Base-by-base conservation (phyloP, 2,329 filamentous ascomycete species). In the Gliomastix tumulicola region DNA sequence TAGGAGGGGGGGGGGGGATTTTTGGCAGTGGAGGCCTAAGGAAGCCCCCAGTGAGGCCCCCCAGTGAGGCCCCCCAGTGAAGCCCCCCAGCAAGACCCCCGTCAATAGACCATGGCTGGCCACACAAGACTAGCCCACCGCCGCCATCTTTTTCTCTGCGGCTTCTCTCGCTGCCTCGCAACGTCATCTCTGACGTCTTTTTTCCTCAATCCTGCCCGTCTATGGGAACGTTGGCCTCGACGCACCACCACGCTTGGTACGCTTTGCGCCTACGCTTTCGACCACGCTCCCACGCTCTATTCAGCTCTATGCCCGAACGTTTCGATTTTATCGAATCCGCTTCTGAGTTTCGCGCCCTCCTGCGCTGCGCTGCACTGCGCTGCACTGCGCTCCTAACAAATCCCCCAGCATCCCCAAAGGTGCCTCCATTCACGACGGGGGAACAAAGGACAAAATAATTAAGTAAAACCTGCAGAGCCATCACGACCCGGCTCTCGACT, bases 121-220 rank as follows among this genome's bases (percentile, higher is more conserved):
- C 36, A 38, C 36, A 38, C 36, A 38, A 38, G 36, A 38, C 36
- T 21, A 38, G 28, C 33, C 33, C 25, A 27, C 38, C 34, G 39
- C 31, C 56, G 54, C 54, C 53, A 49, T 57, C 54, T 54, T 53
- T 58, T 59, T 44, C 47, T 41, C 35, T 42, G 43, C 45, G 38
- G 42, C 41, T 42, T 46, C 43, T 32, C 38, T 43, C 41, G 55
- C 47, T 54, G 49, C 51, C 48, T 51, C 55, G 55, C 60, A 65
- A 65, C 62, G 62, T 65, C 62, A 65, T 65, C 62, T 65, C 62
- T 65, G 62, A 65, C 62, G 62, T 65, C 62, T 65, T 65, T 53
- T 50, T 44, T 50, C 53, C 47, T 43, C 49, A 54, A 55, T 51
- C 51, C 6, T 13, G n/a, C 25, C 16, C 25, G 13, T 28, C 25